Conservation (phyloP, 257 asterid species). For the Solanum etuberosum region DNA sequence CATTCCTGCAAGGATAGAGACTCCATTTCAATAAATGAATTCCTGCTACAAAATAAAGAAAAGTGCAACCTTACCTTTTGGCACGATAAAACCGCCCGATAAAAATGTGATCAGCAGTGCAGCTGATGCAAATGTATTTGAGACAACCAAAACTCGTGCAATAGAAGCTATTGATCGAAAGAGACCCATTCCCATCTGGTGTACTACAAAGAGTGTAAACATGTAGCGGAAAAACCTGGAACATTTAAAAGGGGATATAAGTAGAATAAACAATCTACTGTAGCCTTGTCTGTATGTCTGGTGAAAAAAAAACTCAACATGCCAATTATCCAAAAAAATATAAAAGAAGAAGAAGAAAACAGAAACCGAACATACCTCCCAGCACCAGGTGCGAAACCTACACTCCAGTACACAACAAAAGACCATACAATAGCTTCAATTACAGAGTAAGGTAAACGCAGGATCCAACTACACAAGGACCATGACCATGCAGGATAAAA, state of each 20-base stretch:
- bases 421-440: constrained; percentile 79
- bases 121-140: constrained; percentile 85
- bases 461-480: constrained; percentile 63
- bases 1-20: constrained; percentile 39
- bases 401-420: constrained; percentile 55
- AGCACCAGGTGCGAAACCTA: constrained; percentile 68
- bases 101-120: constrained; percentile 55
- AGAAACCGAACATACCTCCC: constrained; percentile 47
- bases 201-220: constrained; percentile 55
- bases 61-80: constrained; percentile 38
- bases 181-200: constrained; percentile 92
- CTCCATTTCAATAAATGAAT: background rate
- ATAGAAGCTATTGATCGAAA: constrained; percentile 76
- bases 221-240: constrained; percentile 65
- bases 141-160: constrained; percentile 71
- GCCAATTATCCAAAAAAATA: background rate
- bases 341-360: background rate
- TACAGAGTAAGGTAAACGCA: constrained; percentile 74
- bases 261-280: background rate
- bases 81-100: constrained; percentile 80
- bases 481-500: constrained; percentile 94
- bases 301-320: background rate
- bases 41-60: background rate
- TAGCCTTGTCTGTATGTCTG: background rate
- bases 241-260: constrained; percentile 3